Conservation (phyloP, 768 basidiomycete species). For the Lanmaoa rubissima region DNA sequence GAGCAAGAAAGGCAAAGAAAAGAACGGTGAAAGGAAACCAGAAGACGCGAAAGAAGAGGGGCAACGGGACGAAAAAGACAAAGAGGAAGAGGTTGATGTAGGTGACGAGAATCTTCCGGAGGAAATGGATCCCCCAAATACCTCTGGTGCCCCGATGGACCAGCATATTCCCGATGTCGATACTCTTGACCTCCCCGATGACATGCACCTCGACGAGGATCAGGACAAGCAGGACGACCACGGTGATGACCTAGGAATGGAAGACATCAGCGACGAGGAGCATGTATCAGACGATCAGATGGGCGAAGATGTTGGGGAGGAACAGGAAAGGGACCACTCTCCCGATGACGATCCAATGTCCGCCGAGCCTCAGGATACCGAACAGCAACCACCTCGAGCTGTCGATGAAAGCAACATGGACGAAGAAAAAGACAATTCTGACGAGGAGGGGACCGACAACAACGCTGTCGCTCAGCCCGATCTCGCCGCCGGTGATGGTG, state of each 20-base stretch:
- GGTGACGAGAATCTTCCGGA: slow-evolving; percentile 38
- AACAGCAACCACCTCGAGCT: slow-evolving; percentile 17
- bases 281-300: slow-evolving; percentile 22
- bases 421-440: slow-evolving; percentile 29
- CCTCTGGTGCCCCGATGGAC: slow-evolving; percentile 68
- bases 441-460: slow-evolving; percentile 28
- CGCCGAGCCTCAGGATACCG: slow-evolving; percentile 24
- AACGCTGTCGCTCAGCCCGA: slow-evolving; percentile 38
- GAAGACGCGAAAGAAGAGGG: slow-evolving; percentile 30
- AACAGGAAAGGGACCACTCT: slow-evolving; percentile 6
- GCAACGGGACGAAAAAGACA: slow-evolving; percentile 26
- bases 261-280: slow-evolving; percentile 38
- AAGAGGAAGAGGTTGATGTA: slow-evolving; percentile 22
- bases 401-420: slow-evolving; percentile 16
- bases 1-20: slow-evolving; percentile 38
- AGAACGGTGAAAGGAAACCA: slow-evolving; percentile 34
- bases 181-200: slow-evolving; percentile 86
- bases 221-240: slow-evolving; percentile 29
- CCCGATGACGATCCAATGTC: slow-evolving; percentile 21
- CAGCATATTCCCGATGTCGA: slow-evolving; percentile 76
- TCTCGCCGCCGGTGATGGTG: slow-evolving; percentile 28
- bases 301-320: slow-evolving; percentile 24
- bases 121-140: slow-evolving; percentile 45
- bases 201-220: slow-evolving; percentile 59
- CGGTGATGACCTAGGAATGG: slow-evolving; percentile 31